Base-by-base conservation (phyloP, 495 filamentous ascomycete species). In the Trichoderma reesei region DNA sequence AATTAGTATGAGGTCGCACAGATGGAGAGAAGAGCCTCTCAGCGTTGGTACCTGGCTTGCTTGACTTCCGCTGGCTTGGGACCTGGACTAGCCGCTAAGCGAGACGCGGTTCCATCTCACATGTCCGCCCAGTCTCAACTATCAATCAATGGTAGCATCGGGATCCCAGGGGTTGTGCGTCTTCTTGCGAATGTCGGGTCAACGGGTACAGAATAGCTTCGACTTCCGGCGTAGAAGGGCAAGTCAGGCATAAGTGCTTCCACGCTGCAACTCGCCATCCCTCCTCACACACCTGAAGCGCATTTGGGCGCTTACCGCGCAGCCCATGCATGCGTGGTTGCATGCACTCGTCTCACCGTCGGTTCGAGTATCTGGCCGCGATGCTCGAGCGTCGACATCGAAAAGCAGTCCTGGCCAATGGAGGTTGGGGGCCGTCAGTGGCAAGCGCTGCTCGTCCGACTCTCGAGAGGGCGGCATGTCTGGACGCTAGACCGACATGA, bases 281-380 rank as follows among this genome's bases (percentile, higher is more conserved):
- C 38, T 7, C 9, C 18, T 48, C 44, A 18, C 44, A 48, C 18
- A 18, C 44, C 16, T 26, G 44, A 18, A n/a, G 41, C 26, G 18
- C n/a, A 48, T 48, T 26, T 48, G 44, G 44, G 44, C 44, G 44
- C 44, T 48, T 48, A 48, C 44, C 44, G 44, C 44, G 44, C 44
- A 6, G 2, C 44, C 5, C 44, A 26, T 48, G 44, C 44, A 48
- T 3, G 44, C 5, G 20, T 48, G 44, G 44, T 18, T 48, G 44
- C 44, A 48, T 48, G 11, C 41, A 14, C 1, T n/a, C n/a, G 18
- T 48, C 44, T 48, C n/a, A 48, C 44, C 44, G n/a, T 48, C 44
- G 44, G n/a, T n/a, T 48, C 16, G 16, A 48, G 44, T 8, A 4
- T 48, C 16, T 48, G 8, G 38, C 38, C 44, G n/a, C 20, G 44